Conservation (phyloP, 768 basidiomycete species). For the Russula lepida region DNA sequence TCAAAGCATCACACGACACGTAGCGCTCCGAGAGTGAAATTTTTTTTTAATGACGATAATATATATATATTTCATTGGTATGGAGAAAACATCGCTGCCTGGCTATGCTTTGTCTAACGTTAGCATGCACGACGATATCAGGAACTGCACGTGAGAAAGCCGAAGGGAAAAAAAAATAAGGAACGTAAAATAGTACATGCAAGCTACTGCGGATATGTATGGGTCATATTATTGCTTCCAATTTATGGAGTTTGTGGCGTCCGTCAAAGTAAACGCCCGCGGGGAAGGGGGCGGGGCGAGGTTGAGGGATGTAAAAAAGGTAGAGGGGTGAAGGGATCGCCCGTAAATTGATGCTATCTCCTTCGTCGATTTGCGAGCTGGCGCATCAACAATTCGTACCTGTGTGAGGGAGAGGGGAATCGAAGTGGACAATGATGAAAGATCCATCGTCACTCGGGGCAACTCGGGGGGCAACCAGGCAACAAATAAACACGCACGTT, state of each 20-base stretch:
- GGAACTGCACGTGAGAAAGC: not conserved
- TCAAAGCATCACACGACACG: not conserved
- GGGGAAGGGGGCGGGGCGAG: not conserved
- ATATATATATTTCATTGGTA: not conserved
- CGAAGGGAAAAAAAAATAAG: not conserved
- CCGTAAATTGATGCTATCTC: not conserved
- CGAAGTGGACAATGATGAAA: no score
- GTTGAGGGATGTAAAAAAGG: no score
- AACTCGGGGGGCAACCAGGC: not conserved
- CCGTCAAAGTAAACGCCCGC: constrained; percentile 2
- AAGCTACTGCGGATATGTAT: constrained; percentile 2
- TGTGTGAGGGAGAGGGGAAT: constrained; percentile 13
- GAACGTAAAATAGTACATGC: constrained; percentile 13
- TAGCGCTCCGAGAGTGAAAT: not conserved
- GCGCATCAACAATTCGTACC: constrained; percentile 39
- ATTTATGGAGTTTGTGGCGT: not conserved
- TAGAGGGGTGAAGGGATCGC: not conserved
- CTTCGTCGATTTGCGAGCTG: constrained; percentile 17
- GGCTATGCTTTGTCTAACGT: constrained; percentile 1
- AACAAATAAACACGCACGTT: constrained; percentile 46
- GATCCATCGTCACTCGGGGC: not conserved
- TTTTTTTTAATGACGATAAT: not conserved
- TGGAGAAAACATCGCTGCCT: not conserved
- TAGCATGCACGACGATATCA: constrained; percentile 7
- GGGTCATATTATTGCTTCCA: constrained; percentile 14